Conservation (phyloP, 345 rosid genomes). For the Citrus inodora region DNA sequence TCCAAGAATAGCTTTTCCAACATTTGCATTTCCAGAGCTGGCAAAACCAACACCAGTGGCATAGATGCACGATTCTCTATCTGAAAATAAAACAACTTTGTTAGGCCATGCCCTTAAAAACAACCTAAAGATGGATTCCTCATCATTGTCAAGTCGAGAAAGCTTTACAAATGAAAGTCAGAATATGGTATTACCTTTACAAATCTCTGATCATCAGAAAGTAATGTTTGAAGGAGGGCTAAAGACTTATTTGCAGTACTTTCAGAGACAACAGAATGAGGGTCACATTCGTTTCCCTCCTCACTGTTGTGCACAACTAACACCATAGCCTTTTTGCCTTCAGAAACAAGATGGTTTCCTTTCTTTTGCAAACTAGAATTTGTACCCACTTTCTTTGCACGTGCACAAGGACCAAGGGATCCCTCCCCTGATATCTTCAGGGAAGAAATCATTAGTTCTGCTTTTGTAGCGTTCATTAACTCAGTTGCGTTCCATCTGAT, state of each 20-base stretch:
- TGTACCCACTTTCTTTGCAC: constrained; percentile 33
- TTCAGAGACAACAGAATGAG: constrained; percentile 18
- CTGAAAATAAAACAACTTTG: constrained; percentile 32
- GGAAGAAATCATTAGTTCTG: constrained; percentile 33
- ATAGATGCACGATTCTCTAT: constrained; percentile 57
- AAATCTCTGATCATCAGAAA: constrained; percentile 45
- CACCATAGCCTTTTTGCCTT: constrained; percentile 63
- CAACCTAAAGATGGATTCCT: not conserved
- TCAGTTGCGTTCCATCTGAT: constrained; percentile 51
- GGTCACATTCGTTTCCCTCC: constrained; percentile 21
- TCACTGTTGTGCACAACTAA: constrained; percentile 41
- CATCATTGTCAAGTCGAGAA: not conserved
- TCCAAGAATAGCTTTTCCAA: constrained; percentile 42
- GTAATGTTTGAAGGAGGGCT: constrained; percentile 33
- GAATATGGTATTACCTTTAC: constrained; percentile 42
- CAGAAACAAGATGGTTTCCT: constrained; percentile 47
- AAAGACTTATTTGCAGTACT: constrained; percentile 22
- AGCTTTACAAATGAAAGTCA: constrained; percentile 8
- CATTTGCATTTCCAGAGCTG: constrained; percentile 36
- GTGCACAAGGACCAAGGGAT: constrained; percentile 32
- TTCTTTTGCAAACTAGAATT: constrained; percentile 42
- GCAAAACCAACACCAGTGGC: constrained; percentile 63
- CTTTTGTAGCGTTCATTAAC: constrained; percentile 35
- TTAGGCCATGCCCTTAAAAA: not conserved
- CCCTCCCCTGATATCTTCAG: constrained; percentile 37